A percentile compares a stretch with the other conserved stretches of the same genome.
Conservation (phyloP, 78 protist species). For the Ministeria vibrans region DNA sequence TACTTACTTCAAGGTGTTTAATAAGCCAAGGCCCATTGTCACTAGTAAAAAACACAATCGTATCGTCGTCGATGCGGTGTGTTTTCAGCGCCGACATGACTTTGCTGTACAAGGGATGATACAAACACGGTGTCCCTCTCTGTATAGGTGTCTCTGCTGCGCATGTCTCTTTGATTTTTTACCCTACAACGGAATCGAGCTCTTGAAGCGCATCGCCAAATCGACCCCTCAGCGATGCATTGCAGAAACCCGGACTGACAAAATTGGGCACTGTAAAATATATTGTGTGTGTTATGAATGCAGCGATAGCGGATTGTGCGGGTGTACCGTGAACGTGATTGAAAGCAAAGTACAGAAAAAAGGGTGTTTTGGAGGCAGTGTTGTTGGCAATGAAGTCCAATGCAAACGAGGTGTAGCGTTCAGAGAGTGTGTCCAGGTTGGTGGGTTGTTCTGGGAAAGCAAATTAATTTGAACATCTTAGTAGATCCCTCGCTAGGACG, state of each 20-base stretch:
- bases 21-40: slow-evolving; percentile 22
- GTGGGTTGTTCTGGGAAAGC: slow-evolving; percentile 6
- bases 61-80: not conserved
- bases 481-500: too few species aligned
- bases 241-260: not conserved
- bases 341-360: slow-evolving; percentile 14
- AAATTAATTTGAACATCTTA: too few species aligned
- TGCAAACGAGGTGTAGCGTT: not conserved
- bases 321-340: slow-evolving; percentile 8
- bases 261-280: not conserved
- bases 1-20: not conserved
- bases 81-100: not conserved
- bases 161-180: too few species aligned
- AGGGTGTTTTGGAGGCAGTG: not conserved
- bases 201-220: slow-evolving; percentile 21
- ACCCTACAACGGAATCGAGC: not conserved
- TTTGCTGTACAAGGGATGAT: too few species aligned
- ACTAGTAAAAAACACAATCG: not conserved
- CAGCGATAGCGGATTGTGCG: too few species aligned
- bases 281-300: too few species aligned
- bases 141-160: too few species aligned
- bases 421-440: not conserved
- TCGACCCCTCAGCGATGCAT: not conserved
- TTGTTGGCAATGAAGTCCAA: not conserved
- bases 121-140: too few species aligned